Evolutionary conservation across 2,329 filamentous ascomycete species (phyloP), one percentile per base, ranked within the genome.

Genomic region (Tolypocladium pustulatum): DNA sequence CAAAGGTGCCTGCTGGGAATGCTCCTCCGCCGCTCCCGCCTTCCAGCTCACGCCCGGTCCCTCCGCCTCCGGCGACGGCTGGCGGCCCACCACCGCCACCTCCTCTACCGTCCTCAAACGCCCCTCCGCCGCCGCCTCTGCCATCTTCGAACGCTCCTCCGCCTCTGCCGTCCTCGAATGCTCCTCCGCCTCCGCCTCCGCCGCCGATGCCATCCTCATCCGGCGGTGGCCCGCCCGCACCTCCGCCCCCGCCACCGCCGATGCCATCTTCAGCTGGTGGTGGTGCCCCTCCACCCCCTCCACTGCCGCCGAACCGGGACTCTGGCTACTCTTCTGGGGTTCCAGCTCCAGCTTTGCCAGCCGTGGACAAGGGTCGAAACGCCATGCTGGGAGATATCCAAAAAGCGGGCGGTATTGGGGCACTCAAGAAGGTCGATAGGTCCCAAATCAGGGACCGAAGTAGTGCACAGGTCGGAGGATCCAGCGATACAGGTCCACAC

Each of bases 341-440:
- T 1, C 80, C 83, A 2, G 72, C 76, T 68, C 76, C 68, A 54
- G 62, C 72, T 3, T 63, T 77, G 17, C 75, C 79, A 4, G 61
- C 71, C 13, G 73, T 72, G 13, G 78, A 79, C 41, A 62, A 72
- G 57, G 73, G 73, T 60, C 86, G 82, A 65, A 77, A 78, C 62
- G 88, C 84, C 58, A 74, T 90, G 69, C 76, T 89, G 64, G 87
- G 85, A 52, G 83, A 87, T 67, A 94, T 94, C 62, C 86, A 89
- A 62, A 84, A 83, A 56, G 82, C 85, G 17, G 85, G 85, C 49
- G 85, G 85, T 60, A 83, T 88, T 61, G 82, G 76, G 30, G 76
- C 85, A 27, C 78, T 94, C 66, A 91, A 87, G 74, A 93, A 92
- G 74, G 88, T 93, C 37, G 85, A 88, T 62, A 81, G 84, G 61